Conservation (phyloP, 108 stramenopile species). For the Parmales sp. region DNA sequence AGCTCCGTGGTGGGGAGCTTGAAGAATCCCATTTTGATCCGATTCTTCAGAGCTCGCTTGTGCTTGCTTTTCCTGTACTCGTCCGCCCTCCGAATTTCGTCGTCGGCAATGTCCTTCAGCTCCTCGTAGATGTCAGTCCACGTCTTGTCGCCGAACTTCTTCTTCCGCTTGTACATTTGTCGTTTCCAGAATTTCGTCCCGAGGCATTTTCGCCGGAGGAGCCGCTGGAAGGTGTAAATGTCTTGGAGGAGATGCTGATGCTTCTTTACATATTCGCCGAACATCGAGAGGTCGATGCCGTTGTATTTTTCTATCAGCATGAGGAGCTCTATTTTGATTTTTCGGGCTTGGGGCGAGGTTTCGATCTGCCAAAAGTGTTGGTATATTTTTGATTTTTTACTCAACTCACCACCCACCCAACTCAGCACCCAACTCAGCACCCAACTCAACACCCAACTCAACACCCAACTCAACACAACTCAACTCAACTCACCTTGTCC, state of each 20-base stretch:
- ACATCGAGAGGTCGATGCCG: not conserved
- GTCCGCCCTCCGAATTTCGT: slow-evolving; percentile 1
- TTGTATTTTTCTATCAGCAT: not conserved
- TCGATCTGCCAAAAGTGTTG: not conserved
- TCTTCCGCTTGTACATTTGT: not conserved
- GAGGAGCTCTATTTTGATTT: not conserved
- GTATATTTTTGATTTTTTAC: not conserved
- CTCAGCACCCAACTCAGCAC: no score
- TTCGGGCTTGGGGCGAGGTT: not conserved
- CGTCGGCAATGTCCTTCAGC: not conserved
- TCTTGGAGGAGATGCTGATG: not conserved
- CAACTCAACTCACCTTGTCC: not conserved
- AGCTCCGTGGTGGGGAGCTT: not conserved
- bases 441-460: no score
- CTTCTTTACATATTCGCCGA: not conserved
- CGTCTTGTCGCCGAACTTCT: slow-evolving; percentile 3
- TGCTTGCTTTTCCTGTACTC: slow-evolving; percentile 9
- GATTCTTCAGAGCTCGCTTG: not conserved
- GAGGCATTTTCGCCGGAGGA: not conserved
- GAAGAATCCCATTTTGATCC: slow-evolving; percentile 8
- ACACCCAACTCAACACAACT: not conserved
- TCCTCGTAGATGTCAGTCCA: slow-evolving; percentile 12
- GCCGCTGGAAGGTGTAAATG: not conserved
- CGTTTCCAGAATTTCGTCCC: slow-evolving; percentile 8
- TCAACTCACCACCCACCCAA: no score